Evolutionary conservation across 176 grass and related monocot species (phyloP).

Genomic region (Eragrostis curvula): DNA sequence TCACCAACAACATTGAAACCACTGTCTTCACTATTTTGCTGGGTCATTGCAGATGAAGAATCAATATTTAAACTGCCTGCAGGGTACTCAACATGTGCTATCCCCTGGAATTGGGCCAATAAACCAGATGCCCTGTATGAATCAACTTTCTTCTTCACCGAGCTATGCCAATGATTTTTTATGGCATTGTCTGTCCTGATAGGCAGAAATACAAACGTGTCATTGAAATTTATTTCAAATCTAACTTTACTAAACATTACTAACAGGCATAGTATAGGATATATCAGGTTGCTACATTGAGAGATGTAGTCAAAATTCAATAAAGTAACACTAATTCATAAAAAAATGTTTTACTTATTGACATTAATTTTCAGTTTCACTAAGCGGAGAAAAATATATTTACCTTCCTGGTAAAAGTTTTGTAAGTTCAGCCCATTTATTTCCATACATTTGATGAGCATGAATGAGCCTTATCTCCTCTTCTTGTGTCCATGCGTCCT

Average conservation of each 20-base stretch:
- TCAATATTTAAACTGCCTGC: constrained; percentile 42
- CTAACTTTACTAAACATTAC: constrained; percentile 2
- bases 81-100: constrained; percentile 48
- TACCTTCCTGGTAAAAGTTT: constrained; percentile 96
- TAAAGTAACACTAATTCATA: constrained; percentile 6
- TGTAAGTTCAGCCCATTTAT: constrained; percentile 91
- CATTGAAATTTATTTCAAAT: constrained; percentile 23
- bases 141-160: constrained; percentile 90
- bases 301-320: constrained; percentile 10
- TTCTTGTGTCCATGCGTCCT: constrained; percentile 91
- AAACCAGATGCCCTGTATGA: constrained; percentile 74
- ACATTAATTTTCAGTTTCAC: constrained; percentile 5
- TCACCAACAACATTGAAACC: constrained; percentile 47
- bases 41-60: constrained; percentile 50
- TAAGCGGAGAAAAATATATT: constrained; percentile 6
- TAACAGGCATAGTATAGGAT: neutral
- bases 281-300: constrained; percentile 18
- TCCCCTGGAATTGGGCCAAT: constrained; percentile 61
- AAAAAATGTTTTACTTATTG: constrained; percentile 11
- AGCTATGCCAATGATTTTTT: constrained; percentile 98
- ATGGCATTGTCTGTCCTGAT: constrained; percentile 98
- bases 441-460: constrained; percentile 82
- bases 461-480: constrained; percentile 86
- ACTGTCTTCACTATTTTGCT: constrained; percentile 54
- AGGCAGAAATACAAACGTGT: constrained; percentile 31